Evolutionary conservation across 1,284 basidiomycete genomes (phyloP).

Genomic region (Trichosporon sp.): DNA sequence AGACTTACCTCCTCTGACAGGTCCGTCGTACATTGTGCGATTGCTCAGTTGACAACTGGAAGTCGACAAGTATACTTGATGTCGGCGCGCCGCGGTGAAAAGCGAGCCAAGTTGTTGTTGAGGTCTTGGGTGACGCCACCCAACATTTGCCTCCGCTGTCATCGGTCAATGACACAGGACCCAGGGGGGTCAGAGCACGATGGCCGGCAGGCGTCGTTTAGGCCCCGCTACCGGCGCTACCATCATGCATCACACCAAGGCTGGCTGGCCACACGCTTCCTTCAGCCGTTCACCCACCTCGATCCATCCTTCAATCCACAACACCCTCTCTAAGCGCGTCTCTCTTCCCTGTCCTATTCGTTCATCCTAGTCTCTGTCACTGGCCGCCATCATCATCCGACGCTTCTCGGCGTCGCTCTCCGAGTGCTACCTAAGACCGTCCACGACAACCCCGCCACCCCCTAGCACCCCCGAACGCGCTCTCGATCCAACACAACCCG

Average conservation of each 20-base stretch:
- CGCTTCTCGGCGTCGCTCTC: constrained; percentile 6
- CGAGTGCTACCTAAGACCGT: not conserved
- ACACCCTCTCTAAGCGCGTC: not conserved
- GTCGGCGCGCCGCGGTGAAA: no score
- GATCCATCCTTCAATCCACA: not conserved
- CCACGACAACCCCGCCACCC: not conserved
- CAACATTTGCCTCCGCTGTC: not conserved
- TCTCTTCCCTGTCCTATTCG: not conserved
- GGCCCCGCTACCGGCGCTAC: not conserved
- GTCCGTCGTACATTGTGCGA: constrained; percentile 43
- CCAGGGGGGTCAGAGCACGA: not conserved
- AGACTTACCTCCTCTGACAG: constrained; percentile 39
- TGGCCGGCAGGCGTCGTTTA: constrained; percentile 1
- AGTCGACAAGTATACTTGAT: not conserved
- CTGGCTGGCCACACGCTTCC: not conserved
- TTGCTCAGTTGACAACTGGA: no score
- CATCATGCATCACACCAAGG: not conserved
- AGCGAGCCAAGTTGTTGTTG: not conserved
- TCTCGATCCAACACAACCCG: not conserved
- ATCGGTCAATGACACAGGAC: not conserved
- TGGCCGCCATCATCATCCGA: not conserved
- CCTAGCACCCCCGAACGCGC: not conserved
- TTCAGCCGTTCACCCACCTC: not conserved
- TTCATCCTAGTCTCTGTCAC: not conserved
- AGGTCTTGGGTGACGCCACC: not conserved